Conservation (phyloP, 352 stramenopile genomes). For the Globisporangium irregulare region DNA sequence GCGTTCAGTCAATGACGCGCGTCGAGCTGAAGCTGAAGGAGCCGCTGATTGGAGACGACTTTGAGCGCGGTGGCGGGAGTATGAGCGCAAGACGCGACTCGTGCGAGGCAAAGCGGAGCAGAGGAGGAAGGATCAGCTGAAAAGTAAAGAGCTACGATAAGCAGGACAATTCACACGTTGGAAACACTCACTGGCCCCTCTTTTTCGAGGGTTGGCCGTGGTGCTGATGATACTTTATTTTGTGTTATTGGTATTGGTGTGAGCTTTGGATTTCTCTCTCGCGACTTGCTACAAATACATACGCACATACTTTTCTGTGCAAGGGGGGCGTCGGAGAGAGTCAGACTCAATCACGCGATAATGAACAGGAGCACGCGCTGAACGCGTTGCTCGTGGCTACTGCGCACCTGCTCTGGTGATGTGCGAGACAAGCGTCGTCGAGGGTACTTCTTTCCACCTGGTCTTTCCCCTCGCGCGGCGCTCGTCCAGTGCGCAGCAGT, state of each 20-base stretch:
- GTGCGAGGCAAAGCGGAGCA: slow-evolving; percentile 7
- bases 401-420: neutral
- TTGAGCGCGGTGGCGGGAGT: slow-evolving; percentile 7
- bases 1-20: slow-evolving; percentile 31
- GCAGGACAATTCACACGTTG: neutral
- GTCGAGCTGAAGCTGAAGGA: slow-evolving; percentile 64
- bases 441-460: slow-evolving; percentile 19
- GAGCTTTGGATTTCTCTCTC: neutral
- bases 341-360: neutral
- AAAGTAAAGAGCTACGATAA: neutral
- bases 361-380: slow-evolving; percentile 5
- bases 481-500: slow-evolving; percentile 6
- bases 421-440: slow-evolving; percentile 1
- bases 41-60: slow-evolving; percentile 45
- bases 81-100: slow-evolving; percentile 21
- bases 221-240: slow-evolving; percentile 2
- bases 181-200: slow-evolving; percentile 1
- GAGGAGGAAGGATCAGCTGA: neutral
- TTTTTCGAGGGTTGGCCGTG: neutral
- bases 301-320: neutral
- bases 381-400: slow-evolving; percentile 1
- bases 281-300: slow-evolving; percentile 4
- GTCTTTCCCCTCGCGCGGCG: slow-evolving; percentile 12
- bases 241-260: neutral
- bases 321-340: neutral